Conservation (phyloP, 2,329 filamentous ascomycete species). For the Colletotrichum godetiae region DNA sequence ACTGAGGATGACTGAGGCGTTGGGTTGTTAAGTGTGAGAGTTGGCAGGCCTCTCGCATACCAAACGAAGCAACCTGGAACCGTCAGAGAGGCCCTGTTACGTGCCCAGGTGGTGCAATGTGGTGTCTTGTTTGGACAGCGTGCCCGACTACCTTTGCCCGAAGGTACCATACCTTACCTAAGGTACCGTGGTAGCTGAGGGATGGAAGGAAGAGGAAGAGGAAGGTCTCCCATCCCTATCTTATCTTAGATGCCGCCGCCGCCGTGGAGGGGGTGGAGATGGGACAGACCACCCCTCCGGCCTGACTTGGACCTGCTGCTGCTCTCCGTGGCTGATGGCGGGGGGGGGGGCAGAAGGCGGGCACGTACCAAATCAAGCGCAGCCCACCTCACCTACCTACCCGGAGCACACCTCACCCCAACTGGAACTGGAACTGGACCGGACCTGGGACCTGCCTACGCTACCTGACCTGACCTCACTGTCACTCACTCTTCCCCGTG, state of each 20-base stretch:
- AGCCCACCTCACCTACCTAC: conserved; percentile 9
- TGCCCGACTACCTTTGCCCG: not conserved
- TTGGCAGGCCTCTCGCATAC: not conserved
- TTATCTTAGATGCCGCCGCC: conserved; percentile 14
- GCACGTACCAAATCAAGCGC: conserved; percentile 24
- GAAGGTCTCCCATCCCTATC: conserved; percentile 31
- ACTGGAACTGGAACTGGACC: not conserved
- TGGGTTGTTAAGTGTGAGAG: not conserved
- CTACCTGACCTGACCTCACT: conserved; percentile 26
- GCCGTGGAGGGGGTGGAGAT: conserved; percentile 7
- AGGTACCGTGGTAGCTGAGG: no score
- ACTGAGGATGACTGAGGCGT: not conserved
- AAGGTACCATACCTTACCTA: no score
- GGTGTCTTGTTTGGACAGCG: not conserved
- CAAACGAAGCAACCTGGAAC: not conserved
- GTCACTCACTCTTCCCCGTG: conserved; percentile 29
- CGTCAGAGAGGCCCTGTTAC: not conserved
- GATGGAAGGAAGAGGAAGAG: conserved; percentile 17
- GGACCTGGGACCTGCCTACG: not conserved
- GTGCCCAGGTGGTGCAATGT: conserved; percentile 1
- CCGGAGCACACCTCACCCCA: not conserved
- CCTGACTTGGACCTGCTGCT: conserved; percentile 20
- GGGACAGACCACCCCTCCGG: not conserved
- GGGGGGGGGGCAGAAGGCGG: conserved; percentile 2
- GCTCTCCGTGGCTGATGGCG: not conserved